phyloP scores from a whole-genome alignment of 2,329 filamentous ascomycete species.

The Alternaria sp. region DNA sequence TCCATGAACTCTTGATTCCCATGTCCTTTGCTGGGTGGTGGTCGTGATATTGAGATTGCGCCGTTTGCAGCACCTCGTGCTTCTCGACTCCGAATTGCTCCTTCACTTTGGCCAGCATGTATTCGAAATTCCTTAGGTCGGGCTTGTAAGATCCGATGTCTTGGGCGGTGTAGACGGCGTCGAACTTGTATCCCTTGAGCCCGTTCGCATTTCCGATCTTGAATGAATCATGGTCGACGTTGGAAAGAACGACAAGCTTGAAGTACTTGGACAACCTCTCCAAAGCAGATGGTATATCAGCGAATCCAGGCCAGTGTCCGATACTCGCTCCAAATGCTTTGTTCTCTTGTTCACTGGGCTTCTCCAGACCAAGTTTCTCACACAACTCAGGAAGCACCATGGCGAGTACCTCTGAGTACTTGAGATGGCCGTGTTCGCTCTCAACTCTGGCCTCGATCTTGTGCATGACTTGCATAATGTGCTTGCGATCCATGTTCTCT shows the following conservation, averaged over 20 bases:
- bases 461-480: constrained; percentile 52
- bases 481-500: constrained; percentile 28
- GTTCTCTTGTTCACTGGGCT: constrained; percentile 50
- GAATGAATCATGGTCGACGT: constrained; percentile 64
- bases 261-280: constrained; percentile 57
- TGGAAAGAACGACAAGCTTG: constrained; percentile 67
- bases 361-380: constrained; percentile 48
- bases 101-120: constrained; percentile 63
- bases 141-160: constrained; percentile 78
- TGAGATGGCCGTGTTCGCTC: constrained; percentile 60
- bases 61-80: constrained; percentile 68
- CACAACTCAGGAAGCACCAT: constrained; percentile 58
- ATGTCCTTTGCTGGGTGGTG: constrained; percentile 68
- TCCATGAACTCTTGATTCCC: constrained; percentile 69
- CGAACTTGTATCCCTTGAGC: constrained; percentile 63
- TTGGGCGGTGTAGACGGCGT: constrained; percentile 72
- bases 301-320: constrained; percentile 63
- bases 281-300: constrained; percentile 63
- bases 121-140: constrained; percentile 67
- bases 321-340: constrained; percentile 60
- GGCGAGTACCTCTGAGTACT: constrained; percentile 66
- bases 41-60: constrained; percentile 71
- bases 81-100: constrained; percentile 63
- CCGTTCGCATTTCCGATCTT: constrained; percentile 55
- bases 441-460: constrained; percentile 59